Percentiles rank a stretch among this genome's conserved stretches.
Conservation (phyloP, 768 basidiomycete species). For the Cystobasidiopsis lactophilus region DNA sequence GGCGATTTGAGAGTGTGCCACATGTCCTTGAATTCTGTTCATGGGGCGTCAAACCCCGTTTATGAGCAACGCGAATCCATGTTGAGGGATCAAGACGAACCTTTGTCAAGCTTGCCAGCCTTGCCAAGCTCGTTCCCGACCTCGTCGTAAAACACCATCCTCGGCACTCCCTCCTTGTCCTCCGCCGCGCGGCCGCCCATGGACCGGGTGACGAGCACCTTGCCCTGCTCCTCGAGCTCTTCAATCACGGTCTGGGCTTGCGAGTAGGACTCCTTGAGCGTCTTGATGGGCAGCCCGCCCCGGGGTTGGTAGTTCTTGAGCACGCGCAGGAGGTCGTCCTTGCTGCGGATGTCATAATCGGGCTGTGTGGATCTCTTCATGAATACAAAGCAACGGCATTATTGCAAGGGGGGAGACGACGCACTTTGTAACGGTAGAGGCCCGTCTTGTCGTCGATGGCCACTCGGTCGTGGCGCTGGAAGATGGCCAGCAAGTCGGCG, state of each 20-base stretch:
- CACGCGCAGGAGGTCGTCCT: slow-evolving; percentile 58
- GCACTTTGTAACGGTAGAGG: slow-evolving; percentile 64
- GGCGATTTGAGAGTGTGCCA: slow-evolving; percentile 73
- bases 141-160: slow-evolving; percentile 19
- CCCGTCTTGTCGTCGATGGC: slow-evolving; percentile 60
- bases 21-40: slow-evolving; percentile 57
- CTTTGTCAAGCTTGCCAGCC: slow-evolving; percentile 43
- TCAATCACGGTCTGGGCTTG: slow-evolving; percentile 63
- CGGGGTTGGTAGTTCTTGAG: slow-evolving; percentile 65
- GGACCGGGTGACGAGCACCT: slow-evolving; percentile 68
- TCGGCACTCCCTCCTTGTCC: slow-evolving; percentile 17
- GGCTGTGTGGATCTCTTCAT: slow-evolving; percentile 31
- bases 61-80: neutral
- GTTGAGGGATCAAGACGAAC: slow-evolving; percentile 26
- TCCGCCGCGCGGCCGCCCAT: slow-evolving; percentile 35
- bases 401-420: slow-evolving; percentile 4
- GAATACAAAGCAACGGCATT: neutral
- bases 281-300: slow-evolving; percentile 60
- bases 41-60: neutral
- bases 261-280: slow-evolving; percentile 77
- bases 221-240: slow-evolving; percentile 71
- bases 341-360: slow-evolving; percentile 64
- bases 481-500: slow-evolving; percentile 47
- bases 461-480: slow-evolving; percentile 59
- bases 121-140: slow-evolving; percentile 14